These are phyloP conservation scores for Mycosphaerelloides madeirae DNA, from an alignment of 2,329 filamentous ascomycete species.

Conservation along the genomic window DNA sequence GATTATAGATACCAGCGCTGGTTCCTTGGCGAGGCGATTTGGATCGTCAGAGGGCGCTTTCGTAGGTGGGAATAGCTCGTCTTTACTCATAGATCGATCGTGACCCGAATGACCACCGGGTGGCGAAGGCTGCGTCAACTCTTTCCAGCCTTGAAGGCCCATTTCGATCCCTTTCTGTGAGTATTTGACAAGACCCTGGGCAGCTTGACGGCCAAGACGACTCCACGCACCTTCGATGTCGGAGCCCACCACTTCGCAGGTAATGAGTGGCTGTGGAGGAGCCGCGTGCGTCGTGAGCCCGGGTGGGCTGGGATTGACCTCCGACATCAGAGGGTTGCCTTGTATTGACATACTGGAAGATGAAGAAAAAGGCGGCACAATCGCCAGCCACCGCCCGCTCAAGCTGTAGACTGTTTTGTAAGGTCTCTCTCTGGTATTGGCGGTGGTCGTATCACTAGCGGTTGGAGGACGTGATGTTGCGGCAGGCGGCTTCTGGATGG, in stretches of 20 bases:
- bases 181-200: constrained; percentile 74
- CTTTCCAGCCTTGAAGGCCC: constrained; percentile 71
- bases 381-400: constrained; percentile 70
- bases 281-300: constrained; percentile 57
- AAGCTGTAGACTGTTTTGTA: constrained; percentile 62
- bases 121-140: constrained; percentile 63
- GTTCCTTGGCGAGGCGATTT: constrained; percentile 54
- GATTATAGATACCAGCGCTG: constrained; percentile 68
- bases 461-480: constrained; percentile 7
- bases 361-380: constrained; percentile 63
- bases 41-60: constrained; percentile 59
- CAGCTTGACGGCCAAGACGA: constrained; percentile 59
- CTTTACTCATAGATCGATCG: constrained; percentile 14
- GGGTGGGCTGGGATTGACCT: constrained; percentile 51
- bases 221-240: constrained; percentile 52
- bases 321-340: constrained; percentile 54
- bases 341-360: constrained; percentile 67
- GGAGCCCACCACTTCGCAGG: constrained; percentile 66
- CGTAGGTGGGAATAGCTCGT: constrained; percentile 62
- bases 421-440: constrained; percentile 14
- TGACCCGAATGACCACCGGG: constrained; percentile 27
- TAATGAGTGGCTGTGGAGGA: constrained; percentile 63
- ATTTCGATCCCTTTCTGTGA: constrained; percentile 56
- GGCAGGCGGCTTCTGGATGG: constrained; percentile 43
- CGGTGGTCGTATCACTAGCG: constrained; percentile 30